A percentile compares a stretch with the other conserved stretches of the same genome.
These are phyloP conservation scores for Nemania diffusa DNA, from an alignment of 2,329 filamentous ascomycete species.

Conservation along the genomic window DNA sequence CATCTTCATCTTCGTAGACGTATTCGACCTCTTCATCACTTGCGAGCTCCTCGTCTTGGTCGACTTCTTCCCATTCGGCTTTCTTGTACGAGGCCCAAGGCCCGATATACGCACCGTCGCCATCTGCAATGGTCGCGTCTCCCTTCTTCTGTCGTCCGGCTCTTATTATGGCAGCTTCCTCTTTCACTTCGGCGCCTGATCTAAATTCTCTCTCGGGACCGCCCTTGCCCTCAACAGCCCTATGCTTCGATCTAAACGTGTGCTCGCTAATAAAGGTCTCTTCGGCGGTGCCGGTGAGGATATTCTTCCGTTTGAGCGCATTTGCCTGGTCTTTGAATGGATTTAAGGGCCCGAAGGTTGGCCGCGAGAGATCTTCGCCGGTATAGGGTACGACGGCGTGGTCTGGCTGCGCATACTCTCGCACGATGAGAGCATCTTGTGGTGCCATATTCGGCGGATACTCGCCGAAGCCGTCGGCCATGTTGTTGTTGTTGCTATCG, in stretches of 20 bases:
- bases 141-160: conserved; percentile 87
- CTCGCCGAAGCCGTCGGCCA: conserved; percentile 68
- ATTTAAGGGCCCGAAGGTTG: conserved; percentile 75
- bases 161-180: conserved; percentile 73
- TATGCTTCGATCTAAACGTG: conserved; percentile 87
- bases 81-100: conserved; percentile 90
- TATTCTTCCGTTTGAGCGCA: conserved; percentile 78
- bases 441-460: conserved; percentile 75
- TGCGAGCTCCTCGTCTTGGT: conserved; percentile 77
- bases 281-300: conserved; percentile 85
- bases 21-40: conserved; percentile 83
- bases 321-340: conserved; percentile 75
- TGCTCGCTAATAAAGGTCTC: conserved; percentile 92
- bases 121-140: conserved; percentile 83
- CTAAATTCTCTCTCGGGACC: conserved; percentile 67
- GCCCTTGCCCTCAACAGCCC: conserved; percentile 77
- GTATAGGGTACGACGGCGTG: conserved; percentile 73
- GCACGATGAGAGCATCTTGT: conserved; percentile 70
- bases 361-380: conserved; percentile 76
- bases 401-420: conserved; percentile 64
- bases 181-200: conserved; percentile 70
- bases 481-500: conserved; percentile 48
- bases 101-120: conserved; percentile 87
- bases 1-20: conserved; percentile 77
- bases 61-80: conserved; percentile 78